Evolutionary conservation across 768 basidiomycete species (phyloP), one percentile per base, ranked within the genome.

Genomic region (Tylopilus intermedius): DNA sequence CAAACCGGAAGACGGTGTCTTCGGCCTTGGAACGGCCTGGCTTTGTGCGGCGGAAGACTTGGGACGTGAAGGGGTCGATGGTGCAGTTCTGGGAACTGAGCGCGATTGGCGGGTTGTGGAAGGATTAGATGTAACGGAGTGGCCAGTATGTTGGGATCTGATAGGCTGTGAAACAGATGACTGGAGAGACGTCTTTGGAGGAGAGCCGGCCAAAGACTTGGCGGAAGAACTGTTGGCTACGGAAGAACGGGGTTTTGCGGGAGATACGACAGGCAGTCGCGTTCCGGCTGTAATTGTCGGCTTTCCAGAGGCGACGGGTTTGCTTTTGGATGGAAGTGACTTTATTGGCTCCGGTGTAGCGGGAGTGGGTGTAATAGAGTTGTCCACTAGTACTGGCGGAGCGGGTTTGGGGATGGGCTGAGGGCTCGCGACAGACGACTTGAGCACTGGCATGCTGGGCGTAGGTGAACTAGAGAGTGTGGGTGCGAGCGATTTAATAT

Each of bases 1-100:
- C 21, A 90, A 67, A 11, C 86, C 83, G 2, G 81, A 73, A 5
- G 81, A 79, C 3, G 84, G 82, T 0, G 83, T 84, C 69, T 84
- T 87, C 33, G 80, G 77, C 50, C 79, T 75, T 27, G 62, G 8
- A 22, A 52, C 46, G 41, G 58, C 26, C 4, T 56, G 55, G 44
- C 61, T 48, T 14, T 62, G 67, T 42, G 47, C 29, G 8, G 54
- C 48, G 8, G 73, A 68, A 14, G 74, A 70, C 61, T 74, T 74
- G 32, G 74, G 70, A 37, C 74, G 65, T 29, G 68, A 62, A 8
- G 68, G 68, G 1, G 67, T 69, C 27, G 59, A 55, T 18, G 70
- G 68, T 14, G 66, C 65, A 8, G 71, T 65, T 57, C 51, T 66
- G n/a, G 64, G 62, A 43, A 57, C 55, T 10, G 52, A 14, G 10